A percentile compares a stretch with the other conserved stretches of the same genome.
Conservation (phyloP, 306 rosid genomes). For the Rosa persica region DNA sequence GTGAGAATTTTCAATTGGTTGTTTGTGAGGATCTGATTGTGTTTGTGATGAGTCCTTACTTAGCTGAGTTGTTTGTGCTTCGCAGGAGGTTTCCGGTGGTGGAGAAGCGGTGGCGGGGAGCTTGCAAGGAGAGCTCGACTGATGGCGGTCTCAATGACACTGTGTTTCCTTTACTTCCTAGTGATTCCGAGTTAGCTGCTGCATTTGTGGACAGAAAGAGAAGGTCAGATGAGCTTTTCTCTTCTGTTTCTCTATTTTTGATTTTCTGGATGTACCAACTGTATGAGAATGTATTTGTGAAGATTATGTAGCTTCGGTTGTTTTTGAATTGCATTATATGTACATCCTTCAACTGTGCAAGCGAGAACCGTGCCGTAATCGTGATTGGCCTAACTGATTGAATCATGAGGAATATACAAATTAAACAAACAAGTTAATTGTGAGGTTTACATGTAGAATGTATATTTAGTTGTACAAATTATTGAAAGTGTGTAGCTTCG, state of each 20-base stretch:
- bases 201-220: conserved; percentile 64
- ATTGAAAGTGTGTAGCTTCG: neutral
- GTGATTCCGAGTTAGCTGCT: conserved; percentile 62
- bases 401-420: neutral
- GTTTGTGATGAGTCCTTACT: neutral
- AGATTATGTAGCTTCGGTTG: neutral
- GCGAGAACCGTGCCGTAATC: neutral
- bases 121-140: conserved; percentile 36
- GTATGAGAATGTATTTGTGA: neutral
- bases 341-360: neutral
- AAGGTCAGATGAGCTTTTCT: conserved; percentile 38
- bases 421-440: neutral
- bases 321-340: neutral
- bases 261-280: neutral
- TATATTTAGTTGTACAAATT: neutral
- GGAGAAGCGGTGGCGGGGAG: conserved; percentile 83
- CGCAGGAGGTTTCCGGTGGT: conserved; percentile 89
- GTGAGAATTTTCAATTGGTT: neutral
- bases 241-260: neutral
- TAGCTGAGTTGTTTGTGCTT: neutral
- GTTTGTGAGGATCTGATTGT: conserved; percentile 9
- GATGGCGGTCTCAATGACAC: conserved; percentile 21
- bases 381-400: neutral
- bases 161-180: conserved; percentile 46
- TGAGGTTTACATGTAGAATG: neutral